These are phyloP conservation scores for Cucurbita argyrosperma DNA, from an alignment of 306 rosid species.

Conservation along the genomic window DNA sequence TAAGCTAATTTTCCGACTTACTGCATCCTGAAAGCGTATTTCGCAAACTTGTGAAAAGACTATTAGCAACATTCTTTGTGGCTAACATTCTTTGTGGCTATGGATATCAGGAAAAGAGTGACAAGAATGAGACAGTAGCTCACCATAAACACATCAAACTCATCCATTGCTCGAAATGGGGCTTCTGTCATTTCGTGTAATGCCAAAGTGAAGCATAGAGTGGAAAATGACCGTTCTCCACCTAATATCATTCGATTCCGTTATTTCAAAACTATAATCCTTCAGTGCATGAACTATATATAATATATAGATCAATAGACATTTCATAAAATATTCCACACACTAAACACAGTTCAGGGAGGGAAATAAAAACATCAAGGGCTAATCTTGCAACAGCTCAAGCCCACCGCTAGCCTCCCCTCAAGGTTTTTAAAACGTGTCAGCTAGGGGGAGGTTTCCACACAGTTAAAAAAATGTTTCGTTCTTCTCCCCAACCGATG, in stretches of 20 bases:
- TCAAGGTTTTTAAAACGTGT: too few relatives aligned
- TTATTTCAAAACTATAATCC: neutral
- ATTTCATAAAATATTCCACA: neutral
- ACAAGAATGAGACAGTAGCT: neutral
- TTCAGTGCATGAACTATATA: neutral
- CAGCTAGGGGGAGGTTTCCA: too few relatives aligned
- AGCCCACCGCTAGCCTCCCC: too few relatives aligned
- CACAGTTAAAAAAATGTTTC: too few relatives aligned
- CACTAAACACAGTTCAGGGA: neutral
- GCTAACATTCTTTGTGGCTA: neutral
- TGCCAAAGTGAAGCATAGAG: conserved; percentile 80
- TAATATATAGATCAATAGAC: neutral
- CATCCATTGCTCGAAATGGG: conserved; percentile 94
- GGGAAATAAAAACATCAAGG: neutral
- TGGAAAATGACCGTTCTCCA: conserved; percentile 92
- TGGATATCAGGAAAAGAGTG: neutral
- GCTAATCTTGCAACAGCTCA: neutral
- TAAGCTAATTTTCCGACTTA: conserved; percentile 83
- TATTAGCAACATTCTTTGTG: too few relatives aligned
- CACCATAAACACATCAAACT: conserved; percentile 97
- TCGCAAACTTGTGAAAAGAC: neutral
- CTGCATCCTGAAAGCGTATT: conserved; percentile 57
- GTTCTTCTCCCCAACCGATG: too few relatives aligned
- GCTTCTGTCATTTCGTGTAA: conserved; percentile 94
- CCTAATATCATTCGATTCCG: conserved; percentile 26